Evolutionary conservation across 345 rosid species (phyloP), one percentile per base, ranked within the genome.

Genomic region (Microthlaspi erraticum): DNA sequence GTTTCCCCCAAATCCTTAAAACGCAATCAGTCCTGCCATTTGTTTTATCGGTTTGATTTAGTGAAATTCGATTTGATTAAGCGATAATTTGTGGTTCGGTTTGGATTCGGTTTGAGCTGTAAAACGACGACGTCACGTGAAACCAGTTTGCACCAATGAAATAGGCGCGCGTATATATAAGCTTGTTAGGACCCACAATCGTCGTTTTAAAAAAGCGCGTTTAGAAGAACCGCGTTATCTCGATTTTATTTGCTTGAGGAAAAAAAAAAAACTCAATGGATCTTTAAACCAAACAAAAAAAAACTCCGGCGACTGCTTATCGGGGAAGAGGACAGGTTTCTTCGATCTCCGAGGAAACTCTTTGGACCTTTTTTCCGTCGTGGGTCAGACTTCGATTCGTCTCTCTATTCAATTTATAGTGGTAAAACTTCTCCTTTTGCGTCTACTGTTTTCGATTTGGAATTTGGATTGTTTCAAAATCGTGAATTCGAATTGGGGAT

Each of bases 31-130:
- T 62, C 18, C 46, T 64, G 31, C 77, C 77, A 41, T 58, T 66
- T 65, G 53, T 58, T 73, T 72, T 33, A n/a, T 2, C 50, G 72
- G 66, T 73, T 65, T 48, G 77, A 52, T 64, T 55, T 12, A 8
- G 17, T 8, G n/a, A 3, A n/a, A 19, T 38, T 56, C 13, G 65
- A 6, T 45, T 38, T 31, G 57, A 31, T 7, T 14, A 10, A 17
- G 38, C 39, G 29, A 48, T 18, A 7, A 48, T 19, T 5, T 13
- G 7, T 16, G 9, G 59, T 60, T 60, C 62, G 44, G 31, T 52
- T 66, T 5, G 41, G 19, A 33, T 20, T 64, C 6, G 37, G 19
- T 26, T 14, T 8, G 34, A 16, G 1, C 46, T n/a, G 7, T 9
- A 5, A 66, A 18, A 55, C 20, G 32, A 2, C 54, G 55, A 1